These are phyloP conservation scores for Parasitella parasitica DNA, from an alignment of 371 early-diverging fungal genomes.

Conservation along the genomic window DNA sequence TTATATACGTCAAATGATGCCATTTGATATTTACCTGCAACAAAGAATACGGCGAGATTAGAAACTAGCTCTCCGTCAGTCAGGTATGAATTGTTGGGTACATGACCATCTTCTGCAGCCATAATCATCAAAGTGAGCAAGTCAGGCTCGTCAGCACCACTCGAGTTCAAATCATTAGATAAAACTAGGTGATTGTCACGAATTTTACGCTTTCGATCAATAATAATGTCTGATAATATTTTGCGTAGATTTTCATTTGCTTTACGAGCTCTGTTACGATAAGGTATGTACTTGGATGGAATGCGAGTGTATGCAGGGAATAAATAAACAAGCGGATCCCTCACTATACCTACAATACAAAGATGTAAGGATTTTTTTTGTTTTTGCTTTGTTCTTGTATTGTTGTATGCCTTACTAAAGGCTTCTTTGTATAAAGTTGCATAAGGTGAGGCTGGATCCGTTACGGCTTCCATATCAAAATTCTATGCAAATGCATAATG, in stretches of 20 bases:
- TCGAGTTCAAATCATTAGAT: not conserved
- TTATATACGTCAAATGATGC: not conserved
- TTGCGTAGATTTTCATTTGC: constrained; percentile 14
- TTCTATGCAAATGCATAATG: not conserved
- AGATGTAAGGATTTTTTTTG: too few species aligned
- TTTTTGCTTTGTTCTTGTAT: too few species aligned
- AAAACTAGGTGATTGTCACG: not conserved
- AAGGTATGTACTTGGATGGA: constrained; percentile 24
- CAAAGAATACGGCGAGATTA: constrained; percentile 36
- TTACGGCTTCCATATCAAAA: constrained; percentile 11
- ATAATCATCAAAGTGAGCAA: constrained; percentile 47
- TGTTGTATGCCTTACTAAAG: constrained; percentile 24
- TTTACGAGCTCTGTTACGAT: constrained; percentile 17
- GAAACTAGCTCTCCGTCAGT: constrained; percentile 21
- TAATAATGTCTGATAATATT: constrained; percentile 16
- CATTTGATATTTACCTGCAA: constrained; percentile 23
- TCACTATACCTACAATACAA: constrained; percentile 12
- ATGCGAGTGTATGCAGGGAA: constrained; percentile 27
- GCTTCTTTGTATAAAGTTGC: constrained; percentile 27
- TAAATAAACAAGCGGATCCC: constrained; percentile 20
- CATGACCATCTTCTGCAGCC: constrained; percentile 18
- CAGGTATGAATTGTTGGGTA: constrained; percentile 3
- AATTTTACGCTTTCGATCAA: constrained; percentile 11
- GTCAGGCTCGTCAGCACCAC: constrained; percentile 15
- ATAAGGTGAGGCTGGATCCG: constrained; percentile 5